Evolutionary conservation across 805 yeast species (phyloP).

Genomic region (Kuraishia cidri): DNA sequence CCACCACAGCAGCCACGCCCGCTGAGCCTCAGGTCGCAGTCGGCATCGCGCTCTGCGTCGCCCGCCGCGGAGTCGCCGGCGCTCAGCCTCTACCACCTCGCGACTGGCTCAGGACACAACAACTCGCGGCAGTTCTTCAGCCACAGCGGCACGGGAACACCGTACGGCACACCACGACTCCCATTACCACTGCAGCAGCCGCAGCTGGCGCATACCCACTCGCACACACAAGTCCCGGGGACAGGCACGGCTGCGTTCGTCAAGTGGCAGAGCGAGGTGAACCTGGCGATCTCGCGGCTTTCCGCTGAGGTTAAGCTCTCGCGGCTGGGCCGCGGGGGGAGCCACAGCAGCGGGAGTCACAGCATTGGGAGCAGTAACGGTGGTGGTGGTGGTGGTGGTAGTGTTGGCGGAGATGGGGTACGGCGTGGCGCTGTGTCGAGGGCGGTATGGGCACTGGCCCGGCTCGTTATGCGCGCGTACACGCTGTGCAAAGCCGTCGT

Average conservation of each 20-base stretch:
- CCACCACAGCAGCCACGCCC: too few species aligned
- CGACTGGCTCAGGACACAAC: background rate
- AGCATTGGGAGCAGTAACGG: conserved; percentile 1
- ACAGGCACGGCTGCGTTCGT: conserved; percentile 27
- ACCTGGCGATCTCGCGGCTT: conserved; percentile 33
- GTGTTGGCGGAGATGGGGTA: conserved; percentile 4
- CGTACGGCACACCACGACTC: too few species aligned
- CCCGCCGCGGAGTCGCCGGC: background rate
- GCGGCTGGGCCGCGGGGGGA: background rate
- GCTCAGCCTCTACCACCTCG: background rate
- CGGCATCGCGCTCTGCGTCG: background rate
- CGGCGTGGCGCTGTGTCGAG: conserved; percentile 2
- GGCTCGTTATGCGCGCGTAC: conserved; percentile 6
- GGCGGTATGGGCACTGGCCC: conserved; percentile 1
- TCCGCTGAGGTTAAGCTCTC: conserved; percentile 25
- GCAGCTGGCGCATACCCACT: too few species aligned
- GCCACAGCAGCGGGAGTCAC: background rate
- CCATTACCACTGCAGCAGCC: too few species aligned
- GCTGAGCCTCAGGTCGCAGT: too few species aligned
- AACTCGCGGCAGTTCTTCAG: too few species aligned
- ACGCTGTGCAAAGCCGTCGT: conserved; percentile 6
- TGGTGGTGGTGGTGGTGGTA: conserved; percentile 1
- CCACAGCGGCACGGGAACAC: too few species aligned
- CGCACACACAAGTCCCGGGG: too few species aligned
- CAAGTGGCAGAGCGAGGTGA: conserved; percentile 47